These are phyloP conservation scores for Trebouxia sp. DNA, from an alignment of 139 green algal genomes.

Conservation along the genomic window DNA sequence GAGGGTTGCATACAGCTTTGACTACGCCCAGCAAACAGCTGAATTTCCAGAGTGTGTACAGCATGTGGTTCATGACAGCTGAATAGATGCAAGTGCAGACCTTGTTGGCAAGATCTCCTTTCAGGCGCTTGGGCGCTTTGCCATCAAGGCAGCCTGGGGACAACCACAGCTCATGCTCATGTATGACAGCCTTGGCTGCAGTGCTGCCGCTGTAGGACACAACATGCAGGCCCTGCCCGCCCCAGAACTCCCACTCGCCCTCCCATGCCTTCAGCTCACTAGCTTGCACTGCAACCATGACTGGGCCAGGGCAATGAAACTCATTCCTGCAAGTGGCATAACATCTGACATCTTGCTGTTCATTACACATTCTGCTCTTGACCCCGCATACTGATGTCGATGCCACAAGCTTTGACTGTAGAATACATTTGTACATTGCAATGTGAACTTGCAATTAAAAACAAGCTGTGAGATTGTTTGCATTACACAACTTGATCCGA, in stretches of 20 bases:
- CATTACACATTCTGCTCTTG: too few species aligned
- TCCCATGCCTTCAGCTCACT: slow-evolving; percentile 69
- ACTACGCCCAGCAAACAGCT: neutral
- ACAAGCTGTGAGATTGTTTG: too few species aligned
- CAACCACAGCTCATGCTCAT: slow-evolving; percentile 84
- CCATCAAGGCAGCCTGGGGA: slow-evolving; percentile 63
- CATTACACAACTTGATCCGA: too few species aligned
- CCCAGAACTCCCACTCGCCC: slow-evolving; percentile 63
- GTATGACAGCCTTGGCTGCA: slow-evolving; percentile 56
- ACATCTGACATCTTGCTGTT: too few species aligned
- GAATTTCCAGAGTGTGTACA: neutral
- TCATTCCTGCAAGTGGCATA: slow-evolving; percentile 63
- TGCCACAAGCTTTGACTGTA: too few species aligned
- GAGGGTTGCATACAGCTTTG: too few species aligned
- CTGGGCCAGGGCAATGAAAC: slow-evolving; percentile 51
- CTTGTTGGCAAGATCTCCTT: slow-evolving; percentile 34
- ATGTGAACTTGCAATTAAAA: too few species aligned
- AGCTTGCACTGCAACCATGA: slow-evolving; percentile 68
- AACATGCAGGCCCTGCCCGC: slow-evolving; percentile 43
- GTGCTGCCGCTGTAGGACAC: slow-evolving; percentile 62
- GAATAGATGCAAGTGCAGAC: neutral
- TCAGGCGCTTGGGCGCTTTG: slow-evolving; percentile 36
- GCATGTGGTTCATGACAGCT: neutral
- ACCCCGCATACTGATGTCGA: too few species aligned
- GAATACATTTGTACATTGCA: too few species aligned